A percentile compares a stretch with the other conserved stretches of the same genome.
Evolutionary conservation across 106 monocot species (phyloP).

Genomic region (Dendrobium nobile): DNA sequence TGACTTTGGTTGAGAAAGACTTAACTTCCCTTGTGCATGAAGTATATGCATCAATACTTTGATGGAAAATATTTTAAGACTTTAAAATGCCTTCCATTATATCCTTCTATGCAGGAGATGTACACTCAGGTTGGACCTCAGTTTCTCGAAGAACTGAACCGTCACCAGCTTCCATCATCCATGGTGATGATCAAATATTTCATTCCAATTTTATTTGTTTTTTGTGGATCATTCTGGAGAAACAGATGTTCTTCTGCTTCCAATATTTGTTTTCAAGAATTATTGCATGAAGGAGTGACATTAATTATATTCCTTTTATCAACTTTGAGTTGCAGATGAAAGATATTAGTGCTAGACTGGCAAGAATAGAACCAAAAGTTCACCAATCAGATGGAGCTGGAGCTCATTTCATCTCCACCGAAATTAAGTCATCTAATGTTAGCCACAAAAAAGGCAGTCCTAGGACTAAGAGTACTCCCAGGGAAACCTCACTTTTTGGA

Average conservation of each 20-base stretch:
- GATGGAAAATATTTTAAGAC: too few species aligned
- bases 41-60: too few species aligned
- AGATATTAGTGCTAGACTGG: slow-evolving; percentile 81
- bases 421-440: slow-evolving; percentile 43
- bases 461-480: slow-evolving; percentile 54
- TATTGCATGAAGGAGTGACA: too few species aligned
- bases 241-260: too few species aligned
- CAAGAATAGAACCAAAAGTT: slow-evolving; percentile 72
- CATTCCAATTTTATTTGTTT: too few species aligned
- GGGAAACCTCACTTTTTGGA: slow-evolving; percentile 59
- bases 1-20: too few species aligned
- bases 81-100: too few species aligned
- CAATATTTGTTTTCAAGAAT: too few species aligned
- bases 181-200: slow-evolving; percentile 46
- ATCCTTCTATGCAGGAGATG: slow-evolving; percentile 50
- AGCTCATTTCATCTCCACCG: slow-evolving; percentile 33
- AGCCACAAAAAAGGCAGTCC: slow-evolving; percentile 80
- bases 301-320: too few species aligned
- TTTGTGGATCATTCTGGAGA: too few species aligned
- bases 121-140: slow-evolving; percentile 82
- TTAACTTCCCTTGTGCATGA: too few species aligned
- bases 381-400: slow-evolving; percentile 35
- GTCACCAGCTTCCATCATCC: slow-evolving; percentile 67
- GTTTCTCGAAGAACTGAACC: slow-evolving; percentile 91
- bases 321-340: slow-evolving; percentile 51